These are phyloP conservation scores for Cercophora samala DNA, from an alignment of 495 filamentous ascomycete species.

Conservation along the genomic window DNA sequence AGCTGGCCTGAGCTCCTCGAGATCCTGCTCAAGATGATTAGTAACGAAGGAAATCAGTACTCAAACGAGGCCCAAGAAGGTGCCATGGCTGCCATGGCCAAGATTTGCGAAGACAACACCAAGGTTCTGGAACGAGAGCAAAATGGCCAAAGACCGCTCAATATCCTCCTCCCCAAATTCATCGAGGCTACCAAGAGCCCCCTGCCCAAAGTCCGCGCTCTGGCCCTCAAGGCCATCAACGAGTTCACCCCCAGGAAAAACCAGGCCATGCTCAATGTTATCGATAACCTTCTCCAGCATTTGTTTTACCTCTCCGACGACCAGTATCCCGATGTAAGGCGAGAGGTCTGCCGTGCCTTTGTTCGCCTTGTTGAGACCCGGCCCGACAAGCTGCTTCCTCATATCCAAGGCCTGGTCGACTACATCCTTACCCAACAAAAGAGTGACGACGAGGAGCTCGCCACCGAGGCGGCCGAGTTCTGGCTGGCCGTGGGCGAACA, in stretches of 20 bases:
- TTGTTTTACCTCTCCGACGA: conserved; percentile 80
- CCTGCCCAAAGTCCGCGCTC: conserved; percentile 68
- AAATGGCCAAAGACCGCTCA: conserved; percentile 77
- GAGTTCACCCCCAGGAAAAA: conserved; percentile 82
- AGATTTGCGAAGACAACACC: conserved; percentile 96
- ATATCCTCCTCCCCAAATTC: conserved; percentile 86
- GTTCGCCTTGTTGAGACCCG: conserved; percentile 86
- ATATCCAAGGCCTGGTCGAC: conserved; percentile 84
- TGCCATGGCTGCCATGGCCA: conserved; percentile 85
- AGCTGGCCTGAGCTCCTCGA: conserved; percentile 89
- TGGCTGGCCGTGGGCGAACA: conserved; percentile 94
- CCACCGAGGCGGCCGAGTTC: conserved; percentile 94
- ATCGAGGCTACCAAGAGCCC: conserved; percentile 77
- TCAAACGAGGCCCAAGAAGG: conserved; percentile 77
- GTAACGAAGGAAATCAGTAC: conserved; percentile 65
- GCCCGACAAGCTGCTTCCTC: conserved; percentile 83
- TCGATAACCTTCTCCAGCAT: conserved; percentile 76
- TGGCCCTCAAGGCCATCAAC: conserved; percentile 81
- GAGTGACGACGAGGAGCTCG: conserved; percentile 85
- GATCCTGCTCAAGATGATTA: conserved; percentile 70
- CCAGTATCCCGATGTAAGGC: conserved; percentile 69
- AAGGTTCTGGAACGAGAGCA: conserved; percentile 82
- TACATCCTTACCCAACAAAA: conserved; percentile 90
- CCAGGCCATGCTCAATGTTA: conserved; percentile 66
- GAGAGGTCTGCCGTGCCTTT: conserved; percentile 90